A percentile compares a stretch with the other conserved stretches of the same genome.
Evolutionary conservation across 1,284 basidiomycete genomes (phyloP).

Genomic region (Trametes pubescens): DNA sequence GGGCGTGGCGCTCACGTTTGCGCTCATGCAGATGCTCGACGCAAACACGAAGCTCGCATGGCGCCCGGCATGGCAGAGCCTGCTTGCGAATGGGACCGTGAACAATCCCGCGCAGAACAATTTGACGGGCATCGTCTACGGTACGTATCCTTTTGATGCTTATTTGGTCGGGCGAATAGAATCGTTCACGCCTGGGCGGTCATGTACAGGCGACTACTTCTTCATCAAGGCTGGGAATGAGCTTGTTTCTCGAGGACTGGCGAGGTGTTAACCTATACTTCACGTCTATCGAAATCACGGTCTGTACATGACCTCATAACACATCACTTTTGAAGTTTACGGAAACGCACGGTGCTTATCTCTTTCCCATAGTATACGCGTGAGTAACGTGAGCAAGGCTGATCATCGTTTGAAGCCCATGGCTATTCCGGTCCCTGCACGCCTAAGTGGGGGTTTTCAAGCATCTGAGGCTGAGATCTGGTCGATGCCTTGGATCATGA

Average conservation of each 20-base stretch:
- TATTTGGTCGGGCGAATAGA: not conserved
- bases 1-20: not conserved
- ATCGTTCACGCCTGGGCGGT: not conserved
- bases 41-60: conserved; percentile 62
- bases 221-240: conserved; percentile 48
- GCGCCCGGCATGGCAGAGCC: conserved; percentile 64
- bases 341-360: too few species aligned
- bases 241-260: conserved; percentile 42
- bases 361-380: too few species aligned
- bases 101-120: conserved; percentile 62
- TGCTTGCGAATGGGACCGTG: conserved; percentile 73
- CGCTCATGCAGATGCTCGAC: conserved; percentile 53
- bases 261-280: conserved; percentile 29
- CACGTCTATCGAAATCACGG: not conserved
- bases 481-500: too few species aligned
- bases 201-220: conserved; percentile 50
- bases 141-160: conserved; percentile 42
- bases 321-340: not conserved
- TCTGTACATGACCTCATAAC: not conserved
- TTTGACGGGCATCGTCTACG: conserved; percentile 71
- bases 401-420: too few species aligned
- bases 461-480: too few species aligned
- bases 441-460: too few species aligned
- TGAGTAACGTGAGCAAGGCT: too few species aligned
- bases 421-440: too few species aligned